A percentile compares a stretch with the other conserved stretches of the same genome.
These are phyloP conservation scores for Ophiosphaerella narmari DNA, from an alignment of 2,329 filamentous ascomycete species.

Conservation along the genomic window DNA sequence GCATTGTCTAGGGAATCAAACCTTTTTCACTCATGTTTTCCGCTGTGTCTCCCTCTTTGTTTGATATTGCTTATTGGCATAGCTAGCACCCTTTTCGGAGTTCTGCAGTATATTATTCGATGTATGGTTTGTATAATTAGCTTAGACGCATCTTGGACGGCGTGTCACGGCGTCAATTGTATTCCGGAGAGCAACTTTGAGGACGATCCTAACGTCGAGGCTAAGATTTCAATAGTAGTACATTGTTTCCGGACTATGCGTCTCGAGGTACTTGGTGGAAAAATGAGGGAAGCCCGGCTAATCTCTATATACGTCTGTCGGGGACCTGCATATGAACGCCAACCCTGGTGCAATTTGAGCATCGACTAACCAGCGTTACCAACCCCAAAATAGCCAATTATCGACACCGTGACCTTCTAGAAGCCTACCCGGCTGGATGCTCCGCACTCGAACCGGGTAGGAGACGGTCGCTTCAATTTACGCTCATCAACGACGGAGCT, in stretches of 20 bases:
- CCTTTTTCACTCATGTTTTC: background rate
- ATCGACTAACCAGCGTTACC: constrained; percentile 4
- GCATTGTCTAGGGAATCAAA: background rate
- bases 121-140: too few species aligned
- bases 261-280: constrained; percentile 23
- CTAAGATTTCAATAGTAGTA: too few species aligned
- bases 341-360: constrained; percentile 19
- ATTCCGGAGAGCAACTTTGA: background rate
- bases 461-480: constrained; percentile 7
- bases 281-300: constrained; percentile 20
- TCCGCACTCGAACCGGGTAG: constrained; percentile 11
- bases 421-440: constrained; percentile 3
- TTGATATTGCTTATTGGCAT: background rate
- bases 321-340: constrained; percentile 34
- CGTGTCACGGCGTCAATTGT: background rate
- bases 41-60: background rate
- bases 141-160: too few species aligned
- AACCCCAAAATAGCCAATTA: constrained; percentile 8
- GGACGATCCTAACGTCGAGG: too few species aligned
- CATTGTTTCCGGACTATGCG: background rate
- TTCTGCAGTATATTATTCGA: too few species aligned
- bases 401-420: background rate
- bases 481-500: constrained; percentile 9
- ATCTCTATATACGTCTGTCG: constrained; percentile 34
- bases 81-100: too few species aligned